These are phyloP conservation scores for Calonectria honghensis DNA, from an alignment of 2,329 filamentous ascomycete genomes.

Conservation along the genomic window DNA sequence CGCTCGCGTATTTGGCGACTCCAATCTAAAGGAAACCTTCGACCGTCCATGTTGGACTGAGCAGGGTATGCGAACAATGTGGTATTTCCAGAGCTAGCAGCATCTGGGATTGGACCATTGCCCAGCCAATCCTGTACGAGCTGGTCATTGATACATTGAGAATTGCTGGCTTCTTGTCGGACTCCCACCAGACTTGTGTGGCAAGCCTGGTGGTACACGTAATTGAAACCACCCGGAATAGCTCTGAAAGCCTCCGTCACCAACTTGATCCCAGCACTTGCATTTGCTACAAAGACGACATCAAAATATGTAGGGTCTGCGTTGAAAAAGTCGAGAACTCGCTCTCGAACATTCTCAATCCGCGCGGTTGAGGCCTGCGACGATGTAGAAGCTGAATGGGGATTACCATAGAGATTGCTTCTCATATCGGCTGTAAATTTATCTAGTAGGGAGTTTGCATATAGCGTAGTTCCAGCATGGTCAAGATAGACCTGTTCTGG, in stretches of 20 bases:
- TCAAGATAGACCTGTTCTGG: constrained; percentile 19
- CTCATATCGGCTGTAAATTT: not conserved
- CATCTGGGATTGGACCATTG: too few species aligned
- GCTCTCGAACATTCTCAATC: not conserved
- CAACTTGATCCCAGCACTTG: not conserved
- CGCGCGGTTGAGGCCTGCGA: not conserved
- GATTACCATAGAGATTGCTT: constrained; percentile 6
- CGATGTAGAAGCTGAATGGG: constrained; percentile 3
- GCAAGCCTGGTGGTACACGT: constrained; percentile 5
- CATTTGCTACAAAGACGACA: constrained; percentile 17
- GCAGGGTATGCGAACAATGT: constrained; percentile 6
- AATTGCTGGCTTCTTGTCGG: not conserved
- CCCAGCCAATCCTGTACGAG: not conserved
- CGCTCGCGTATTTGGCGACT: constrained; percentile 1
- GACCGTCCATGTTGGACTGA: constrained; percentile 17
- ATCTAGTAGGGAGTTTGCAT: not conserved
- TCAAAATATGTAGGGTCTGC: not conserved
- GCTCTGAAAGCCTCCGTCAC: constrained; percentile 4
- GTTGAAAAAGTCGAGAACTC: constrained; percentile 12
- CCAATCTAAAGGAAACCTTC: not conserved
- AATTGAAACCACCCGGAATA: not conserved
- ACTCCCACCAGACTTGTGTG: constrained; percentile 8
- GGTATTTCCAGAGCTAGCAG: not conserved
- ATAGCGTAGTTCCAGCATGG: constrained; percentile 4
- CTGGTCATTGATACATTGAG: not conserved